phyloP scores from a whole-genome alignment of 495 filamentous ascomycete species.

The Barbatosphaeria neglecta region DNA sequence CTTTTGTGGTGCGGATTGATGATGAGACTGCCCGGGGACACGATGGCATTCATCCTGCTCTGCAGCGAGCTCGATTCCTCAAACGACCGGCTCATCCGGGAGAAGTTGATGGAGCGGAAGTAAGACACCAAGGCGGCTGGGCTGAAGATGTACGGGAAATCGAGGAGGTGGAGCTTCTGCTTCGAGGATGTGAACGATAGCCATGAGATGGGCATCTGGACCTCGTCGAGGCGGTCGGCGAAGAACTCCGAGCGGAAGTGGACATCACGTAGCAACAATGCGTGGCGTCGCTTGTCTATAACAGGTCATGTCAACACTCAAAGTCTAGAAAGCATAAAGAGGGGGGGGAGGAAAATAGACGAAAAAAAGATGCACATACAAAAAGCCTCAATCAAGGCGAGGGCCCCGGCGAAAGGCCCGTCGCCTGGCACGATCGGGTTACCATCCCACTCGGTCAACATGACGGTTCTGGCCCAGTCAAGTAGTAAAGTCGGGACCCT shows the following conservation, averaged over 20 bases:
- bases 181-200: conserved; percentile 43
- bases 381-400: conserved; percentile 65
- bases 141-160: conserved; percentile 72
- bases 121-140: conserved; percentile 63
- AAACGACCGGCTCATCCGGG: conserved; percentile 64
- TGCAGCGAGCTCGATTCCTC: conserved; percentile 56
- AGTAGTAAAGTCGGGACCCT: conserved; percentile 47
- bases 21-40: conserved; percentile 34
- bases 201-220: conserved; percentile 69
- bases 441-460: conserved; percentile 70
- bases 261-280: conserved; percentile 50
- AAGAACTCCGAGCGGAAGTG: conserved; percentile 68
- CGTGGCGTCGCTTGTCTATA: conserved; percentile 46
- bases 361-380: conserved; percentile 33
- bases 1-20: conserved; percentile 30
- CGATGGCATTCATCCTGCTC: conserved; percentile 48
- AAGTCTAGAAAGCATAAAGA: background rate
- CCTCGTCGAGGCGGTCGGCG: conserved; percentile 61
- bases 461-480: conserved; percentile 66
- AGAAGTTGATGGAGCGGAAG: conserved; percentile 81
- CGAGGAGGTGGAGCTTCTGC: conserved; percentile 62
- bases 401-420: conserved; percentile 57
- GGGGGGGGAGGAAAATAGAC: background rate
- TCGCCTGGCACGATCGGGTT: conserved; percentile 53
- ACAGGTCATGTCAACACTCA: conserved; percentile 4